Evolutionary conservation across 352 stramenopile species (phyloP).

Genomic region (Globisporangium abappressorium): DNA sequence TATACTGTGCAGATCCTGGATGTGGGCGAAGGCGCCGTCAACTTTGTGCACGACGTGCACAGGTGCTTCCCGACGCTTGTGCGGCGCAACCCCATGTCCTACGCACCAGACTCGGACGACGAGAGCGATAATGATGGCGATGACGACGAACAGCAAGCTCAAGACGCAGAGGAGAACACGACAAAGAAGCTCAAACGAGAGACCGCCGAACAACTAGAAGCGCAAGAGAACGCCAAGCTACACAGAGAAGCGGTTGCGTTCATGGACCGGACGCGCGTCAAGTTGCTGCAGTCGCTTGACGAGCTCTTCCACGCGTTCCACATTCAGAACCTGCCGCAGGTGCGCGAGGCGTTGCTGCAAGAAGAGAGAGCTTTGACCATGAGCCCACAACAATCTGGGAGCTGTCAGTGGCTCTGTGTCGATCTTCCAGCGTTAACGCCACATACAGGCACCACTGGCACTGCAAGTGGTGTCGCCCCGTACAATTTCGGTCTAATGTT

Average conservation of each 20-base stretch:
- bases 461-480: neutral
- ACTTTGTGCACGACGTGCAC: slow-evolving; percentile 49
- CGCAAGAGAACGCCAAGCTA: neutral
- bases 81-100: slow-evolving; percentile 39
- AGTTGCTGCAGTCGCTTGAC: slow-evolving; percentile 37
- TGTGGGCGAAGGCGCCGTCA: slow-evolving; percentile 49
- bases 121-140: slow-evolving; percentile 23
- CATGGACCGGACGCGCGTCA: slow-evolving; percentile 36
- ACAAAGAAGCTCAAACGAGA: slow-evolving; percentile 12
- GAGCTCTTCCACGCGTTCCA: slow-evolving; percentile 40
- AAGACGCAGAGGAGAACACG: neutral
- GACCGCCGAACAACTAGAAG: neutral
- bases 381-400: neutral
- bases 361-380: slow-evolving; percentile 19
- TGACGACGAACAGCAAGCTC: neutral
- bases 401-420: slow-evolving; percentile 53
- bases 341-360: slow-evolving; percentile 24
- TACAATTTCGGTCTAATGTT: slow-evolving; percentile 70
- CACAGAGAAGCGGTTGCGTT: slow-evolving; percentile 21
- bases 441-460: neutral
- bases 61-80: slow-evolving; percentile 69
- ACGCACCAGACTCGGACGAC: slow-evolving; percentile 27
- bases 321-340: slow-evolving; percentile 29
- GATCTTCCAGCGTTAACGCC: slow-evolving; percentile 33
- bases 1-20: slow-evolving; percentile 41